phyloP scores from a whole-genome alignment of 2,329 filamentous ascomycete species.

The Teratosphaeria destructans region DNA sequence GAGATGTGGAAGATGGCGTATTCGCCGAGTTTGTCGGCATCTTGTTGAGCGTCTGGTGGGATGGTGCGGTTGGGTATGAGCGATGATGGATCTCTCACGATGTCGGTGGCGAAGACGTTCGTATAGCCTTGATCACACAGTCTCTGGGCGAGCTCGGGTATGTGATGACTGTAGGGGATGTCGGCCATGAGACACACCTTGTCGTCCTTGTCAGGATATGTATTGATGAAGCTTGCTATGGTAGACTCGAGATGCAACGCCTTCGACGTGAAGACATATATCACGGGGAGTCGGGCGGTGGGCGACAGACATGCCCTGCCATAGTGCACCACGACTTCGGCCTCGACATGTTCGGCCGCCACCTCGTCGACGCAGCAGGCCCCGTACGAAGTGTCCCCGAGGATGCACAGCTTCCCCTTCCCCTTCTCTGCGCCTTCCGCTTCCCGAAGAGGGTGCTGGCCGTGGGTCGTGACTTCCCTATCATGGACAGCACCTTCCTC shows the following conservation, averaged over 20 bases:
- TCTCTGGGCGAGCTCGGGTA: conserved; percentile 45
- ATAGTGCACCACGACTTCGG: conserved; percentile 89
- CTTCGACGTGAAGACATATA: conserved; percentile 79
- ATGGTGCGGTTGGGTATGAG: conserved; percentile 75
- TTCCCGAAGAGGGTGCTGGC: conserved; percentile 15
- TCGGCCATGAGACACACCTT: conserved; percentile 79
- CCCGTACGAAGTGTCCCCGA: conserved; percentile 94
- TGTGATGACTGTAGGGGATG: conserved; percentile 71
- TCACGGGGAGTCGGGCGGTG: conserved; percentile 73
- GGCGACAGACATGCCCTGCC: conserved; percentile 86
- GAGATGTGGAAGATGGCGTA: conserved; percentile 80
- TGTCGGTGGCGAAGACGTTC: conserved; percentile 56
- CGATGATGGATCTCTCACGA: conserved; percentile 69
- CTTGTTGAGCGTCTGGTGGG: conserved; percentile 38
- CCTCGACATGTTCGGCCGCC: conserved; percentile 83
- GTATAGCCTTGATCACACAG: conserved; percentile 58
- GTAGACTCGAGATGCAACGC: conserved; percentile 53
- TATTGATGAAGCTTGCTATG: conserved; percentile 51
- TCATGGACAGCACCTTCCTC: background rate
- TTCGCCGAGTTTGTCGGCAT: conserved; percentile 44
- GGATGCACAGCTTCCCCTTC: conserved; percentile 57
- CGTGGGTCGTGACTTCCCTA: conserved; percentile 5
- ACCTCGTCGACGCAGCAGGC: conserved; percentile 96
- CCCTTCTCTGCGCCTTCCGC: no score
- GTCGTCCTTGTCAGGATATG: conserved; percentile 53